Percentiles rank a stretch among this genome's conserved stretches.
phyloP scores from a whole-genome alignment of 345 rosid species.

The Brassica rapa region DNA sequence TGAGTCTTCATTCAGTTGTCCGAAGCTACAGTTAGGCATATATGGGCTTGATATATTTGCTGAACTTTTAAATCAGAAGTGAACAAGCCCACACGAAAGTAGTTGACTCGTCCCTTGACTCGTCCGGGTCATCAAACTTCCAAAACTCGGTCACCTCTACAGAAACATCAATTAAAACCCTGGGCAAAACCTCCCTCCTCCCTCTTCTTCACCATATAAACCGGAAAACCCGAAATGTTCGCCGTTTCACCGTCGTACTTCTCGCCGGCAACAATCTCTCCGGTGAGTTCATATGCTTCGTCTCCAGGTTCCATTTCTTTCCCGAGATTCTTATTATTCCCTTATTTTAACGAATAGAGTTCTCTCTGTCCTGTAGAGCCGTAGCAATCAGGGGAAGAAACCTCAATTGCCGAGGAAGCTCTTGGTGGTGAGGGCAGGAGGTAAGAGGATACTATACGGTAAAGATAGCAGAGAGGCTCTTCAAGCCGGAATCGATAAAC shows the following conservation, averaged over 20 bases:
- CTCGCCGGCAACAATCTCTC: constrained; percentile 23
- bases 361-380: constrained; percentile 42
- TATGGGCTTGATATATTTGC: too few relatives aligned
- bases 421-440: constrained; percentile 65
- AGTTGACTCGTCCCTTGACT: not conserved
- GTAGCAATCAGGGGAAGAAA: constrained; percentile 37
- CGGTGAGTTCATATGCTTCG: constrained; percentile 8
- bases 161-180: constrained; percentile 24
- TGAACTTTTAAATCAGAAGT: too few relatives aligned
- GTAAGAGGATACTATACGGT: constrained; percentile 69
- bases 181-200: constrained; percentile 18
- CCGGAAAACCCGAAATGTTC: constrained; percentile 33
- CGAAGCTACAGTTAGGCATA: too few relatives aligned
- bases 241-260: constrained; percentile 37
- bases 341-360: not conserved
- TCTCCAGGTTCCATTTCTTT: not conserved
- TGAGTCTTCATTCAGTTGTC: too few relatives aligned
- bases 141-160: constrained; percentile 24
- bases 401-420: constrained; percentile 39
- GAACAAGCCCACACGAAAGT: not conserved
- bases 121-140: constrained; percentile 12
- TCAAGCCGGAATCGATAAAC: constrained; percentile 80
- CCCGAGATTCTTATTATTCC: not conserved
- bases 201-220: not conserved
- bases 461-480: constrained; percentile 70